phyloP scores from a whole-genome alignment of 768 basidiomycete genomes.

The Glaciozyma antarctica region DNA sequence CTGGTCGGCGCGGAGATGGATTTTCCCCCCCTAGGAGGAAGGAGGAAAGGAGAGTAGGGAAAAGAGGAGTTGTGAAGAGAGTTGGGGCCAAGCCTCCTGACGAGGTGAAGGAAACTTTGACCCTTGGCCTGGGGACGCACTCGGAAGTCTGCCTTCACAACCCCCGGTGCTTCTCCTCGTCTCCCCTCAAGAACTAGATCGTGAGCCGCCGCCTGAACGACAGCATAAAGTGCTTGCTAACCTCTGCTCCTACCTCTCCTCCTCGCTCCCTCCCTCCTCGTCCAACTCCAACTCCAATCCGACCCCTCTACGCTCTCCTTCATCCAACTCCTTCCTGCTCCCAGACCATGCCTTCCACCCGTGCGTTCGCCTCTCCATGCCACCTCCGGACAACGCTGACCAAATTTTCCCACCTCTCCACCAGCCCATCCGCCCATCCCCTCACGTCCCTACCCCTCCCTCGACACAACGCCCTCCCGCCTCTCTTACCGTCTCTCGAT shows the following conservation, averaged over 20 bases:
- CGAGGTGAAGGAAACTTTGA: no score
- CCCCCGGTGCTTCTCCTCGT: no score
- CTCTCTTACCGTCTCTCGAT: background rate
- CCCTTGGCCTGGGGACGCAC: no score
- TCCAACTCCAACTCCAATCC: background rate
- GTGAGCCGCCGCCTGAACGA: background rate
- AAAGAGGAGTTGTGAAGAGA: no score
- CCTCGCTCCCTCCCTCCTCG: background rate
- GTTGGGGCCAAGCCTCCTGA: no score
- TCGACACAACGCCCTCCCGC: background rate
- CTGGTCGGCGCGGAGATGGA: no score
- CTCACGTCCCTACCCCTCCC: background rate
- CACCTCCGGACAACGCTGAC: background rate
- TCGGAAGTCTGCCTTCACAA: no score
- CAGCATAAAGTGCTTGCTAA: background rate
- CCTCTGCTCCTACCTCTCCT: background rate
- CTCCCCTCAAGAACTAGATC: background rate
- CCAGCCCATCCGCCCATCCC: background rate
- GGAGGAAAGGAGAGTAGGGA: no score
- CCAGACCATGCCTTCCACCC: conserved; percentile 1
- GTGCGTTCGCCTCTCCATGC: background rate
- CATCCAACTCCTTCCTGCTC: no score
- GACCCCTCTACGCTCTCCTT: no score
- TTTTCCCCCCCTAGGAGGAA: no score
- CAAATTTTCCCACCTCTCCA: background rate